Conservation (phyloP, 169 alveolate species). For the Eimeria maxima region DNA sequence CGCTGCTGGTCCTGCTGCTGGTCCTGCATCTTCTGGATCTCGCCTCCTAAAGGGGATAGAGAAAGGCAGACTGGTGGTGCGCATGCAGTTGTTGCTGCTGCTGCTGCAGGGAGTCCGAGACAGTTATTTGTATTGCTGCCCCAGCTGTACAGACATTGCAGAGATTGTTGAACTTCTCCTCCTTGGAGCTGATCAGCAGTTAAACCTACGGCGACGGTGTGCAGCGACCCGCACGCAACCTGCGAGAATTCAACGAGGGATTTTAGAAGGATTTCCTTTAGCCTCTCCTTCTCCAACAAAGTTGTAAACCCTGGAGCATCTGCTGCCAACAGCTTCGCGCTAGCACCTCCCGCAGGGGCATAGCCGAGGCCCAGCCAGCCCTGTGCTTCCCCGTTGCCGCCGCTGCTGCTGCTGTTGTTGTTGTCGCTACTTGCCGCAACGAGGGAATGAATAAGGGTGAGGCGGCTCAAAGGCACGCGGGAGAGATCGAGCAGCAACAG, state of each 20-base stretch:
- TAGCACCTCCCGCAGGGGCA: not conserved
- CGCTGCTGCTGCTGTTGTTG: not conserved
- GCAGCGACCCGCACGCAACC: constrained; percentile 76
- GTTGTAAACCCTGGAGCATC: constrained; percentile 3
- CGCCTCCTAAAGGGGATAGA: not conserved
- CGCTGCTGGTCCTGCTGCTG: constrained; percentile 57
- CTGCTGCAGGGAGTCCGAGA: constrained; percentile 57
- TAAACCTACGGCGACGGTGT: constrained; percentile 52
- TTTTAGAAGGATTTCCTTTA: not conserved
- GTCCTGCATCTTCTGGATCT: not conserved
- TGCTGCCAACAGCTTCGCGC: not conserved
- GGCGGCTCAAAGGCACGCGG: constrained; percentile 27
- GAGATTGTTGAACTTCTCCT: not conserved
- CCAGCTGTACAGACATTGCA: constrained; percentile 55
- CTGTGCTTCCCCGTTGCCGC: not conserved
- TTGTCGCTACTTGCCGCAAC: constrained; percentile 27
- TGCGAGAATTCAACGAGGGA: constrained; percentile 55
- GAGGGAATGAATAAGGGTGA: constrained; percentile 29
- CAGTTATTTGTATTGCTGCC: constrained; percentile 76
- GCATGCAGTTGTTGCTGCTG: not conserved
- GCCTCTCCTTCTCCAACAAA: not conserved
- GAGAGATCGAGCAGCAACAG: constrained; percentile 59
- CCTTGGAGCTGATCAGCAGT: not conserved
- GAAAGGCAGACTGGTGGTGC: constrained; percentile 25
- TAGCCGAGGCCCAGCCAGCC: constrained; percentile 22